Conservation (phyloP, 768 basidiomycete genomes). For the Tubosaeta sp. region DNA sequence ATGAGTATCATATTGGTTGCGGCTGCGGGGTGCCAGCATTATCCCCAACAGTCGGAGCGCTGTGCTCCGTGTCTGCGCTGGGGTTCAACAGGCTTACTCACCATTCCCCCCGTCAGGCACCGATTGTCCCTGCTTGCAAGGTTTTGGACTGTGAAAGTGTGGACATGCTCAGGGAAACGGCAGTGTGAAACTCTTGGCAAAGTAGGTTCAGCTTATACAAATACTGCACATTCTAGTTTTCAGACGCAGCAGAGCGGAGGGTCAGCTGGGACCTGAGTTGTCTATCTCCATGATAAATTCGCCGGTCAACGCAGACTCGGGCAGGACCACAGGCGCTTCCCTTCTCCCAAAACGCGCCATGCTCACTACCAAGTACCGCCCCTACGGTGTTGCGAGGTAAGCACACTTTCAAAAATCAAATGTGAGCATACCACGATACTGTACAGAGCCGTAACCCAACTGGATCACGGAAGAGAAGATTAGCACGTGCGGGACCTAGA, state of each 20-base stretch:
- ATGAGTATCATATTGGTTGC: too few relatives aligned
- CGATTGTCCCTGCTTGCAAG: too few relatives aligned
- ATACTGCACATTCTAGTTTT: not conserved
- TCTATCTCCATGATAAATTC: conserved; percentile 1
- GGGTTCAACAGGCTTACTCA: too few relatives aligned
- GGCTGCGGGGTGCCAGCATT: too few relatives aligned
- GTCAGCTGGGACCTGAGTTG: not conserved
- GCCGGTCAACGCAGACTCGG: conserved; percentile 8
- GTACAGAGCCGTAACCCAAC: conserved; percentile 12
- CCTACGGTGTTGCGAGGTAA: conserved; percentile 9
- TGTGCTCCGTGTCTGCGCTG: too few relatives aligned
- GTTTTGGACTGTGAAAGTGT: too few relatives aligned
- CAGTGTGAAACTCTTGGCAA: not conserved
- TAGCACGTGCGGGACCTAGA: not conserved
- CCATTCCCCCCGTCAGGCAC: not conserved
- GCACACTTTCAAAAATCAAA: not conserved
- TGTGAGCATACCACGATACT: conserved; percentile 11
- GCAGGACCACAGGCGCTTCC: not conserved
- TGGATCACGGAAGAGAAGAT: not conserved
- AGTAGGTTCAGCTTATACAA: not conserved
- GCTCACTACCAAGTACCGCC: conserved; percentile 22
- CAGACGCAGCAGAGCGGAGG: not conserved
- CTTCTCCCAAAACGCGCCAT: conserved; percentile 20
- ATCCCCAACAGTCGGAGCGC: too few relatives aligned
- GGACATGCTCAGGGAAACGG: not conserved